Evolutionary conservation across 179 eudicot species (phyloP), one percentile per base, ranked within the genome.

Genomic region (Silene coronaria): DNA sequence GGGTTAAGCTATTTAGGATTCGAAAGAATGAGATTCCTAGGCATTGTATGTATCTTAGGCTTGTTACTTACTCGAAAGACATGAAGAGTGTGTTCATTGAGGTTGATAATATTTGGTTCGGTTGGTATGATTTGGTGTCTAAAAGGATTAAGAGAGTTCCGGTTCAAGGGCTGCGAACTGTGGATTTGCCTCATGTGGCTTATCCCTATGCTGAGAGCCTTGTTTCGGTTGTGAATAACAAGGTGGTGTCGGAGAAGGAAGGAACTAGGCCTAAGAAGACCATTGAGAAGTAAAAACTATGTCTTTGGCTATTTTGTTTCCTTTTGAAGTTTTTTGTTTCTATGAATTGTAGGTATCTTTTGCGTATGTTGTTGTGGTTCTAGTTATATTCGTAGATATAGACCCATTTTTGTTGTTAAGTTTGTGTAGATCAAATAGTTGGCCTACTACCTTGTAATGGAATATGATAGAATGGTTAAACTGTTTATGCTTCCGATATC

Each of bases 41-140:
- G 70, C 0, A 4, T 21, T 5, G 2, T 23, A 1, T 1, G 36
- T 14, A 14, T 0, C 10, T 73, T 61, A 36, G 53, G 36, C 51
- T 42, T 19, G 3, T 75, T 53, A 4, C 66, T 46, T 75, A 28
- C 64, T 75, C 77, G 7, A 48, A 66, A 53, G 77, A 75, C 6
- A n/a, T 8, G 72, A 30, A 22, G 1, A 75, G 30, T 19, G 27
- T 75, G 5, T 53, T 75, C 30, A 13, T 75, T n/a, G 46, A 27
- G n/a, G 26, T 75, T 1, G 71, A 75, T 48, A 0, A 21, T 75
- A 9, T 0, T 10, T 10, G 36, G 51, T 21, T 64, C 30, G 71
- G 71, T 27, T 75, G 77, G 77, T 75, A 75, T 65, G 77, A 75
- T 51, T 48, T 75, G 62, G 64, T 24, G 64, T 9, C 19, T 0